Base-by-base conservation (phyloP, 345 rosid species). In the Murraya paniculata region DNA sequence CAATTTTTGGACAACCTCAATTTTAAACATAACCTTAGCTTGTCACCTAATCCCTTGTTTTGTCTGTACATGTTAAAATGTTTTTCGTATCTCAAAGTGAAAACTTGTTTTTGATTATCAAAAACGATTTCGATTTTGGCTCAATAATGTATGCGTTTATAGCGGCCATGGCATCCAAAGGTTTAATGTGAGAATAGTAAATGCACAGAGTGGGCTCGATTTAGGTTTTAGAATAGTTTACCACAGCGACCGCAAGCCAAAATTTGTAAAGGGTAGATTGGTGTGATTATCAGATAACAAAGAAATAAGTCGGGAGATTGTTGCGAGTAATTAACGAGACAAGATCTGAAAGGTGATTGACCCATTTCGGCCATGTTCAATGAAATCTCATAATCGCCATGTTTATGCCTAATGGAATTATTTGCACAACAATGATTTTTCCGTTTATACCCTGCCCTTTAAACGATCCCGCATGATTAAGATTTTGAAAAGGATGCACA, bases 291-390 rank as follows among this genome's bases (percentile, higher is more conserved):
- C 31, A 72, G 66, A 58, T 9, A 0, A 72, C 22, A 24, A 72
- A 24, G 5, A 35, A 58, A 58, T 58, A 35, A 72, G 36, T 72
- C 24, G 18, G 75, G 9, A 2, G 55, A 71, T 68, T 45, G 7
- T 48, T 27, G 38, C 24, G 6, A 71, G 36, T 71, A n/a, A 71
- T 31, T 4, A 35, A 72, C 25, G 6, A 36, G 65, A 72, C 65
- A 72, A 57, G 14, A 28, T 19, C 31, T 71, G 48, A 72, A 57
- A 58, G 50, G n/a, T 3, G 55, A 72, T 35, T 57, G 65, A 72
- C 66, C 66, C 65, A 8, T 58, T 72, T 72, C 45, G 35, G 30
- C 74, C 9, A 72, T 56, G 65, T 72, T 72, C 64, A 33, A 31
- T 72, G 75, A 6, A 57, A 72, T 56, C 57, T 16, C 7, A 53